A percentile compares a stretch with the other conserved stretches of the same genome.
Conservation (phyloP, 805 yeast genomes). For the Candida xiaguanensis region DNA sequence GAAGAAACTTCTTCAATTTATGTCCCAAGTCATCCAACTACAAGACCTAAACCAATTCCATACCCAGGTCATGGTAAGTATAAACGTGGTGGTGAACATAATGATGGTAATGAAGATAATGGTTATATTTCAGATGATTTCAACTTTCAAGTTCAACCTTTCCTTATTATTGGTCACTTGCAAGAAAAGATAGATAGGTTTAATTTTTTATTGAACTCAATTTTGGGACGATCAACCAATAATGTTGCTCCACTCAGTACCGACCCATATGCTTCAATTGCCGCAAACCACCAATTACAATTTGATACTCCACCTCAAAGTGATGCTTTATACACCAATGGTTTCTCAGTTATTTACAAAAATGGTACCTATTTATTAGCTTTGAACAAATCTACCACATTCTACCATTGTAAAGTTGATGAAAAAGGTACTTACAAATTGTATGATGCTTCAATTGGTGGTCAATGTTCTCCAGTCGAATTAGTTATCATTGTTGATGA, state of each 20-base stretch:
- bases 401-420: conserved; percentile 5
- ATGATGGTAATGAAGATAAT: too few species aligned
- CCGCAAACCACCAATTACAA: conserved; percentile 10
- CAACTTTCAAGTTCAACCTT: neutral
- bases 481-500: conserved; percentile 2
- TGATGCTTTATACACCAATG: conserved; percentile 7
- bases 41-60: neutral
- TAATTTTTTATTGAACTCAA: conserved; percentile 20
- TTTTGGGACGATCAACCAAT: conserved; percentile 31
- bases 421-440: conserved; percentile 3
- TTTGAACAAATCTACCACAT: neutral
- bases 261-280: too few species aligned
- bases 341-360: conserved; percentile 2
- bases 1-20: neutral
- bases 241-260: neutral
- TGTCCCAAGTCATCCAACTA: neutral
- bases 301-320: conserved; percentile 18
- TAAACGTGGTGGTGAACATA: neutral
- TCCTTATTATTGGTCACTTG: neutral
- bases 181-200: neutral
- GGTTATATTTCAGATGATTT: neutral
- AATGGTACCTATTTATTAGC: conserved; percentile 3
- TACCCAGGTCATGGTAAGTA: neutral
- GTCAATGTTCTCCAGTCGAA: conserved; percentile 3
- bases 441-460: conserved; percentile 4